Conservation (phyloP, 331 rosid genomes). For the Rosa hybrid region DNA sequence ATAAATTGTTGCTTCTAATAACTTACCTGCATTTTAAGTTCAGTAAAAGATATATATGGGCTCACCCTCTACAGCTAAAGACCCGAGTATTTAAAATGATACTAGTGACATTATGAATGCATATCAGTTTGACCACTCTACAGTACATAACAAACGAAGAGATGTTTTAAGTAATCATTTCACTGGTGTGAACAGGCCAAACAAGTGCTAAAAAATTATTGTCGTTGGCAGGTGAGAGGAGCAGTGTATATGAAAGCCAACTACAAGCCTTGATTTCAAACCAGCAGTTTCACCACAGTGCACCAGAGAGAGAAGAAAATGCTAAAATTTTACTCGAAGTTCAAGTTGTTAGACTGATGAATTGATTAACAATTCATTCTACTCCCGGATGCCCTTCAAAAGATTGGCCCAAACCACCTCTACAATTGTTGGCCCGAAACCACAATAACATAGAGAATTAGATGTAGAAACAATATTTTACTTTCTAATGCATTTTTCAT, state of each 20-base stretch:
- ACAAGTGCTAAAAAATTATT: neutral
- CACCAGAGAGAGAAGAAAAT: neutral
- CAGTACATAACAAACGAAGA: neutral
- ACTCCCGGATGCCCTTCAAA: neutral
- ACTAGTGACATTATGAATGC: too few species aligned
- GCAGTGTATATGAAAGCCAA: constrained; percentile 6
- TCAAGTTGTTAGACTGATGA: neutral
- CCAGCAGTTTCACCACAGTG: neutral
- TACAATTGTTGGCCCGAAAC: neutral
- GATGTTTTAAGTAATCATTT: neutral
- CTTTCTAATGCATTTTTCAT: neutral
- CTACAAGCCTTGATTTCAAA: neutral
- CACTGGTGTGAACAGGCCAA: neutral
- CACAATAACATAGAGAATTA: neutral
- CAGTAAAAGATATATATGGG: neutral
- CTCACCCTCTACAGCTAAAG: neutral
- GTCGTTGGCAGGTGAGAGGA: neutral
- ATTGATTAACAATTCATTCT: neutral
- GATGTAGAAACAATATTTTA: neutral
- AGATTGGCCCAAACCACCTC: neutral
- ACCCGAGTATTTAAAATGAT: neutral
- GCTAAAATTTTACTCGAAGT: neutral
- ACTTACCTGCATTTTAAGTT: neutral
- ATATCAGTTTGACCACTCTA: neutral
- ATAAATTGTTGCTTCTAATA: neutral